Evolutionary conservation across 2,329 filamentous ascomycete species (phyloP), one percentile per base, ranked within the genome.

Genomic region (Pezicula neosporulosa): DNA sequence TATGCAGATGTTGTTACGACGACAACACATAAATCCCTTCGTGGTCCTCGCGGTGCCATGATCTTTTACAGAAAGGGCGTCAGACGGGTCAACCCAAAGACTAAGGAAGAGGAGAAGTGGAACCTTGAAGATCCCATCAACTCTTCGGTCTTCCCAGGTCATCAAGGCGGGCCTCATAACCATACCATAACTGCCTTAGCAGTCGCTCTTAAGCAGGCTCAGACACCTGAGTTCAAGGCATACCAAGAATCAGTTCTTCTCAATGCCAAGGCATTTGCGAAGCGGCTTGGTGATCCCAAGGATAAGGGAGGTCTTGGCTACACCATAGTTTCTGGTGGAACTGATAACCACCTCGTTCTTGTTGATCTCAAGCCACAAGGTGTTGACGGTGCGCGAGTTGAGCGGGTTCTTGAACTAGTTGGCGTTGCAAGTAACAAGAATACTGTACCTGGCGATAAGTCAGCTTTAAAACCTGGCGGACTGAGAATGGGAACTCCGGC

Each of bases 381-480:
- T 52, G 85, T 99, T 55, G 94, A 99, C 66, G 92, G 92, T 60
- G 87, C 88, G 21, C 86, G 92, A 48, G 90, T 96, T 13, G 92
- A 97, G 76, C 86, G 90, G 44, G 85, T 96, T 15, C 81, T 97
- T 21, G 92, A 97, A 70, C 83, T 96, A 44, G 90, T 95, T 59
- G 93, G 93, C 63, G 93, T 97, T 48, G 94, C 94, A n/a, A 88
- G 89, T 68, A 99, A 99, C 80, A 99, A 99, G 81, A 99, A 99
- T 76, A 97, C 94, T 7, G 93, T 97, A 0, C 94, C 94, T 1
- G 94, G 93, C 41, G 94, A 99, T 73, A 90, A 87, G 68, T 96
- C 91, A 1, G 94, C 94, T 1, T 82, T 99, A 66, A 90, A 93
- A 58, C 94, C 94, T 13, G 93, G 93, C 60, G 94, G 94, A 57